These are phyloP conservation scores for Lactarius sp. DNA, from an alignment of 768 basidiomycete genomes.

Conservation along the genomic window DNA sequence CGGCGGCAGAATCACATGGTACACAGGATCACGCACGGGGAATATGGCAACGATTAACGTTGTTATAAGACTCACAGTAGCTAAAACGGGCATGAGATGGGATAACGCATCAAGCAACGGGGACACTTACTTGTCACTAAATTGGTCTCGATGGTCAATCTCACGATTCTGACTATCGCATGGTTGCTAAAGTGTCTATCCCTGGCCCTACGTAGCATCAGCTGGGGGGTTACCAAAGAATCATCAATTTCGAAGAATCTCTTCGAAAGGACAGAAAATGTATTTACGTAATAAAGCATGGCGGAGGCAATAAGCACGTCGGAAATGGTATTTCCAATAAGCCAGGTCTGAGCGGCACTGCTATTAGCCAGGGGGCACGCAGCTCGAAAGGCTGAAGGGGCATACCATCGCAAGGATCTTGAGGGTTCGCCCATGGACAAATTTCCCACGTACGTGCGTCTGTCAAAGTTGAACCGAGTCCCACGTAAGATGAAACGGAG, in stretches of 20 bases:
- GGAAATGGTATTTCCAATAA: constrained; percentile 4
- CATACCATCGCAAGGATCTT: not conserved
- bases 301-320: constrained; percentile 13
- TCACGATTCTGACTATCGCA: constrained; percentile 25
- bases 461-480: not conserved
- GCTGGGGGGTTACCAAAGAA: not conserved
- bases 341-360: constrained; percentile 6
- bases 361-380: too few species aligned
- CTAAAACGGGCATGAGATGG: not conserved
- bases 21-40: not conserved
- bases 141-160: constrained; percentile 30
- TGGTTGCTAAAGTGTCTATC: not conserved
- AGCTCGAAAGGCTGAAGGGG: not conserved
- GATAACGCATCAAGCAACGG: too few species aligned
- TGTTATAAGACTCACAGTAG: not conserved
- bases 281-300: constrained; percentile 5
- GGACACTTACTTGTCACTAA: constrained; percentile 17
- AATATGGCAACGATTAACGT: not conserved
- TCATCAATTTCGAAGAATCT: not conserved
- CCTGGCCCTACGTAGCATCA: not conserved
- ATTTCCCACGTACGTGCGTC: not conserved
- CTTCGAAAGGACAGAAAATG: not conserved
- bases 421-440: not conserved
- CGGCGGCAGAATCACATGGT: not conserved
- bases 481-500: not conserved